Evolutionary conservation across 2,329 filamentous ascomycete species (phyloP), one percentile per base, ranked within the genome.

Genomic region (Sphaceloma murrayae): DNA sequence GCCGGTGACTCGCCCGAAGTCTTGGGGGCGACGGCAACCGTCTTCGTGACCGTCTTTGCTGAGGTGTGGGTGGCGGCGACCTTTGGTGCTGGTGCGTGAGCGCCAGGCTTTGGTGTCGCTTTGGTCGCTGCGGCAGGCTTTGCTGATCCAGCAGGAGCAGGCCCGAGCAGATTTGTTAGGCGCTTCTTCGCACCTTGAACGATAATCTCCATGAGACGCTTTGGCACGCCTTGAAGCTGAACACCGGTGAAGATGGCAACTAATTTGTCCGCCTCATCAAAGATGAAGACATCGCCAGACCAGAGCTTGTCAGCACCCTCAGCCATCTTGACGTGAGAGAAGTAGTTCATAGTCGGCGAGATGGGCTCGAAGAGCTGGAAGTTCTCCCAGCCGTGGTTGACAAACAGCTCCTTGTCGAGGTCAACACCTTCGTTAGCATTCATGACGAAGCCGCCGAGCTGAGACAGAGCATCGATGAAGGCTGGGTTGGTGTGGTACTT

Each of bases 391-490:
- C 60, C 58, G 4, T 60, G 60, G 8, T 60, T 64, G 33, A 63
- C 52, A 43, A 52, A 63, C 42, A 61, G 58, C 43, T 55, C 52
- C 27, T 57, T 51, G 21, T 53, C 48, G 4, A 56, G 54, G 38
- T 63, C 51, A n/a, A 49, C 34, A n/a, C 32, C 46, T 31, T 57
- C 54, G 34, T 54, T 53, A 10, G 40, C 40, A 13, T 43, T 43
- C 40, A 43, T 43, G 17, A 34, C 40, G 21, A 43, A 43, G 11
- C 40, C 51, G 21, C 54, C 57, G 3, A 62, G 46, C 43, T 64
- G 62, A 16, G 57, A 55, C n/a, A 62, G 50, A 32, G 60, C 60
- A 52, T 66, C 64, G 22, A 65, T 63, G 45, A 54, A 58, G 46
- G 62, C 58, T 8, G 52, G 53, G 17, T 46, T 45, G 5, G 48